Evolutionary conservation across 1,284 basidiomycete genomes (phyloP).

Genomic region (Ganoderma lucidum): DNA sequence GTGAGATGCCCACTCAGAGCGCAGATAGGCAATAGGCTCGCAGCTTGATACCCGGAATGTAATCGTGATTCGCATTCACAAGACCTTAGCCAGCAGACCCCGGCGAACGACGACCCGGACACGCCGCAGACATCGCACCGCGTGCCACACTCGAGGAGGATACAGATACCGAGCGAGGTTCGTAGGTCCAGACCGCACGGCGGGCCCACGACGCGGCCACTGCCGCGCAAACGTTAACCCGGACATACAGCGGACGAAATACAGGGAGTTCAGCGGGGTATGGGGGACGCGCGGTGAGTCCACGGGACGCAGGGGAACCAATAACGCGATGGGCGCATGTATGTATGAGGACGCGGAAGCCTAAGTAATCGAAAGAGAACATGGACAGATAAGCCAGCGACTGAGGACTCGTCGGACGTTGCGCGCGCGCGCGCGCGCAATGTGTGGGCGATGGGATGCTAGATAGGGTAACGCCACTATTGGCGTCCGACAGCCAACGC

Average conservation of each 20-base stretch:
- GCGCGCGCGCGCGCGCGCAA: not conserved
- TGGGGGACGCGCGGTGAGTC: not conserved
- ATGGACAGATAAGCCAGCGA: not conserved
- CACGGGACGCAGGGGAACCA: not conserved
- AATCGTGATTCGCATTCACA: not conserved
- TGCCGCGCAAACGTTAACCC: not conserved
- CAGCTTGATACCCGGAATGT: not conserved
- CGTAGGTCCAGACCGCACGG: not conserved
- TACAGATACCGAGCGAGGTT: not conserved
- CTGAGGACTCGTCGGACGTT: not conserved
- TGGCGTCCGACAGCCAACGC: not conserved
- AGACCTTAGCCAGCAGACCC: not conserved
- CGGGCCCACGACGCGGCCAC: constrained; percentile 5
- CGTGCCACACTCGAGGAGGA: not conserved
- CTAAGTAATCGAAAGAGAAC: not conserved
- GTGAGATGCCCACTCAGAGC: not conserved
- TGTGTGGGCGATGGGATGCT: not conserved
- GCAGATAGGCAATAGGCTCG: not conserved
- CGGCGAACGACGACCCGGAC: not conserved
- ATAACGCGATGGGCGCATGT: not conserved
- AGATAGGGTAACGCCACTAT: not conserved
- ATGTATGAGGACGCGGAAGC: not conserved
- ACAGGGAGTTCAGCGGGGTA: not conserved
- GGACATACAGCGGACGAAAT: not conserved
- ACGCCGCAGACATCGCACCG: not conserved